These are phyloP conservation scores for Boletus chippewaensis DNA, from an alignment of 1,284 basidiomycete genomes.

Conservation along the genomic window DNA sequence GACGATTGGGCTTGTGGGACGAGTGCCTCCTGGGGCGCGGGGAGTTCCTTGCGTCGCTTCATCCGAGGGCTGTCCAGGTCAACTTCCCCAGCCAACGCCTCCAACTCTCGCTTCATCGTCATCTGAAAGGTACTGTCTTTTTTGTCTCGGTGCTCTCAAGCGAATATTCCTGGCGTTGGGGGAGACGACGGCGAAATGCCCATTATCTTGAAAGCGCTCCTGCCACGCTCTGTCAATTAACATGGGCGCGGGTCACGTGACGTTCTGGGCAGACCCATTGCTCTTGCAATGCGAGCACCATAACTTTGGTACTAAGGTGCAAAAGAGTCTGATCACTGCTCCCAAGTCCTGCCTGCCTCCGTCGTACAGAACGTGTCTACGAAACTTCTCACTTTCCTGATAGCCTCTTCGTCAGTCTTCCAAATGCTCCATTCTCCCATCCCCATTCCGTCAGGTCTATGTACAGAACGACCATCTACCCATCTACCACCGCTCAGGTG, in stretches of 20 bases:
- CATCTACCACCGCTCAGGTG: conserved; percentile 67
- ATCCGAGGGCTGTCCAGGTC: conserved; percentile 55
- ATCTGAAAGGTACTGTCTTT: conserved; percentile 17
- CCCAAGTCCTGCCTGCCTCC: background rate
- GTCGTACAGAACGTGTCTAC: conserved; percentile 31
- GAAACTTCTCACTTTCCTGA: conserved; percentile 47
- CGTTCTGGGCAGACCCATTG: background rate
- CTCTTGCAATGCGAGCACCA: too few species aligned
- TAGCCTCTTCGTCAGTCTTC: conserved; percentile 48
- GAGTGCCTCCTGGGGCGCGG: conserved; percentile 28
- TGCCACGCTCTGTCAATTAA: conserved; percentile 18
- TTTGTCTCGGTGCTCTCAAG: conserved; percentile 21
- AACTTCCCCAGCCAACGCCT: conserved; percentile 40
- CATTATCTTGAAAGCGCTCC: conserved; percentile 32
- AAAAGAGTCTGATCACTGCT: too few species aligned
- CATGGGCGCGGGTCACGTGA: conserved; percentile 26
- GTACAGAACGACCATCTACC: conserved; percentile 46
- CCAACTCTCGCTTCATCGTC: conserved; percentile 67
- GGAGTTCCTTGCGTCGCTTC: conserved; percentile 61
- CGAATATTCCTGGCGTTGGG: conserved; percentile 25
- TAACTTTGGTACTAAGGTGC: too few species aligned
- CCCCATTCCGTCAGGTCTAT: conserved; percentile 53
- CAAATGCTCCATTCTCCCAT: conserved; percentile 73
- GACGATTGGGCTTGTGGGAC: conserved; percentile 8
- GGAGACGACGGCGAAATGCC: conserved; percentile 27